Evolutionary conservation across 2,329 filamentous ascomycete species (phyloP).

Genomic region (Magnaporthales sp.): DNA sequence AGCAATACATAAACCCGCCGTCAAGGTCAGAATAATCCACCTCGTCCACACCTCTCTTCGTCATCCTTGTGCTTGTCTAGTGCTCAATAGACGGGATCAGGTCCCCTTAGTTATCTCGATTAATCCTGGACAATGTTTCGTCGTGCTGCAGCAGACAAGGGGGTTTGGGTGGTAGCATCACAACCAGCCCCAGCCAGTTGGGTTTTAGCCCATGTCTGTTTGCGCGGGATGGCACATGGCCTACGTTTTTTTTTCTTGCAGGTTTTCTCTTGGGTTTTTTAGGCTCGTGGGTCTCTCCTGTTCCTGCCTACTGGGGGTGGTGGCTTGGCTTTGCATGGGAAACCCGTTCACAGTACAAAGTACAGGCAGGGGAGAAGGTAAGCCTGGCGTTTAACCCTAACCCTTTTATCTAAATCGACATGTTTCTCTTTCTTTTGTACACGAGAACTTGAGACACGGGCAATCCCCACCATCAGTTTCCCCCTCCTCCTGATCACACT

Average conservation of each 20-base stretch:
- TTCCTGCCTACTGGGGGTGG: not conserved
- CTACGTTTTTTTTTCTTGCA: not conserved
- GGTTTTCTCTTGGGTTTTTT: not conserved
- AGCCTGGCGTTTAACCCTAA: not conserved
- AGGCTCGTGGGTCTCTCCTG: not conserved
- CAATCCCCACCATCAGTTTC: not conserved
- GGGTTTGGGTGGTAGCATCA: not conserved
- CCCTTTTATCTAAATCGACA: not conserved
- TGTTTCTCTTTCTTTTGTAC: not conserved
- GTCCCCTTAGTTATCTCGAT: conserved; percentile 5
- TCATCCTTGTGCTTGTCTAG: not conserved
- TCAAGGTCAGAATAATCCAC: not conserved
- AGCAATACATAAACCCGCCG: not conserved
- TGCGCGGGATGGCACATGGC: not conserved
- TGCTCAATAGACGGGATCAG: not conserved
- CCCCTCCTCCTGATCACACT: not conserved
- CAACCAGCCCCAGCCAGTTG: not conserved
- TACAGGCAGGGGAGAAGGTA: not conserved
- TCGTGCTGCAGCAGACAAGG: conserved; percentile 1
- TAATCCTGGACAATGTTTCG: conserved; percentile 3
- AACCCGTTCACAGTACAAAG: too few species aligned
- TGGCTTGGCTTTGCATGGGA: not conserved
- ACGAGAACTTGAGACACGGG: not conserved
- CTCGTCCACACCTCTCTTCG: not conserved
- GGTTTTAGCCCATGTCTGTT: not conserved